These are phyloP conservation scores for Acidiella bohemica DNA, from an alignment of 495 filamentous ascomycete genomes.

Conservation along the genomic window DNA sequence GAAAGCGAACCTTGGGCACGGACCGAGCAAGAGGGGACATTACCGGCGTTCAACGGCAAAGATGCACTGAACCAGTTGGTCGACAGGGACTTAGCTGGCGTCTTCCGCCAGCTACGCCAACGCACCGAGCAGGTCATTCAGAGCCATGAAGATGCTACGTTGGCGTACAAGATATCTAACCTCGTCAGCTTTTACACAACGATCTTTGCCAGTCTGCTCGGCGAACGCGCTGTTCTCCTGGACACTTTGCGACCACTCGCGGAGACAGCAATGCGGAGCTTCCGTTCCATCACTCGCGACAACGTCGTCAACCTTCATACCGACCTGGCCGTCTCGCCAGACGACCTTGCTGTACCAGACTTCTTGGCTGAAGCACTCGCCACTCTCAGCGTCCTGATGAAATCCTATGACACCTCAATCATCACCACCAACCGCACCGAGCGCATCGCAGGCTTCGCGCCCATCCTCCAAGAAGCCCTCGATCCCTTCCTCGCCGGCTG, in stretches of 20 bases:
- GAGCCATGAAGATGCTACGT: constrained; percentile 75
- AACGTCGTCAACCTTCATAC: constrained; percentile 57
- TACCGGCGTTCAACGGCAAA: constrained; percentile 64
- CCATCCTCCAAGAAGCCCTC: constrained; percentile 67
- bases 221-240: constrained; percentile 52
- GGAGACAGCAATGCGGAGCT: constrained; percentile 67
- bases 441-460: constrained; percentile 40
- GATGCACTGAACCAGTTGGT: constrained; percentile 79
- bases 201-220: constrained; percentile 71
- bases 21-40: constrained; percentile 40
- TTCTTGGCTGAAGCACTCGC: constrained; percentile 75
- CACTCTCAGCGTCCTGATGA: constrained; percentile 59
- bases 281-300: constrained; percentile 65
- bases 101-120: constrained; percentile 63
- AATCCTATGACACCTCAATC: constrained; percentile 71
- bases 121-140: constrained; percentile 83
- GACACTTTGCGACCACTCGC: constrained; percentile 56
- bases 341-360: constrained; percentile 64
- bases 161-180: constrained; percentile 81
- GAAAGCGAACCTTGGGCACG: constrained; percentile 79
- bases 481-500: constrained; percentile 73
- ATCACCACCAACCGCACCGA: constrained; percentile 38
- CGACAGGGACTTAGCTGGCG: constrained; percentile 68
- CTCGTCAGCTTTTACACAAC: constrained; percentile 75
- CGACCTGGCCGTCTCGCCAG: constrained; percentile 50